Evolutionary conservation across 768 basidiomycete genomes (phyloP).

Genomic region (Cystobasidium ongulense): DNA sequence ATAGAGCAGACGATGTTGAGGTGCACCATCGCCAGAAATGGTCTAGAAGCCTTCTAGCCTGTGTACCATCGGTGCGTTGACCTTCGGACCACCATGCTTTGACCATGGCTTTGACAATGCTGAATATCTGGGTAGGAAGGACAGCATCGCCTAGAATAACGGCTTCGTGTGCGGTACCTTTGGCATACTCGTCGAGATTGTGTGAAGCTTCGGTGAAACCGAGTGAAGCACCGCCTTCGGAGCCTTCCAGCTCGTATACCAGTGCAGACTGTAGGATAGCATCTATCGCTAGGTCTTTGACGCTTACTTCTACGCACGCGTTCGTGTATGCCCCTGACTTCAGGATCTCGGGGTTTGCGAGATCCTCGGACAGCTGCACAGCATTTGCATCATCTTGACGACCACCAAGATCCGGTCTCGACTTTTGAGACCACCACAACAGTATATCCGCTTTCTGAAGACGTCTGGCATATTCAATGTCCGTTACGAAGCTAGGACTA

Average conservation of each 20-base stretch:
- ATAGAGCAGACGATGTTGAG: slow-evolving; percentile 72
- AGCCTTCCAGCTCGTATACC: slow-evolving; percentile 92
- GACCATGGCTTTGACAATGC: slow-evolving; percentile 74
- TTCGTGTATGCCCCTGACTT: slow-evolving; percentile 81
- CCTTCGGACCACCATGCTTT: slow-evolving; percentile 79
- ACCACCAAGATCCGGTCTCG: slow-evolving; percentile 85
- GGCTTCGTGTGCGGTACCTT: slow-evolving; percentile 54
- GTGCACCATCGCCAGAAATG: slow-evolving; percentile 98
- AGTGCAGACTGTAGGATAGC: slow-evolving; percentile 86
- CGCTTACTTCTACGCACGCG: slow-evolving; percentile 78
- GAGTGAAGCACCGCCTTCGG: slow-evolving; percentile 62
- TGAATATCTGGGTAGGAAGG: slow-evolving; percentile 76
- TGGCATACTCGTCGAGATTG: slow-evolving; percentile 80
- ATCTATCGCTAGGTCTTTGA: slow-evolving; percentile 88
- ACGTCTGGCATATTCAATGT: slow-evolving; percentile 81
- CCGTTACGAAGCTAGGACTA: slow-evolving; percentile 74
- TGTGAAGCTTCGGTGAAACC: slow-evolving; percentile 88
- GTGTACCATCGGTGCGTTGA: slow-evolving; percentile 51
- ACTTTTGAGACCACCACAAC: slow-evolving; percentile 91
- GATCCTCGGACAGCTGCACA: slow-evolving; percentile 55
- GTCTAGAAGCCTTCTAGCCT: slow-evolving; percentile 53
- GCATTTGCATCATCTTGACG: slow-evolving; percentile 75
- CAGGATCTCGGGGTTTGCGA: slow-evolving; percentile 74
- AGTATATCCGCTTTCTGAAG: slow-evolving; percentile 79
- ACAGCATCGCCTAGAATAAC: slow-evolving; percentile 81